Conservation (phyloP, 2,329 filamentous ascomycete genomes). For the Stachybotrys chartarum region DNA sequence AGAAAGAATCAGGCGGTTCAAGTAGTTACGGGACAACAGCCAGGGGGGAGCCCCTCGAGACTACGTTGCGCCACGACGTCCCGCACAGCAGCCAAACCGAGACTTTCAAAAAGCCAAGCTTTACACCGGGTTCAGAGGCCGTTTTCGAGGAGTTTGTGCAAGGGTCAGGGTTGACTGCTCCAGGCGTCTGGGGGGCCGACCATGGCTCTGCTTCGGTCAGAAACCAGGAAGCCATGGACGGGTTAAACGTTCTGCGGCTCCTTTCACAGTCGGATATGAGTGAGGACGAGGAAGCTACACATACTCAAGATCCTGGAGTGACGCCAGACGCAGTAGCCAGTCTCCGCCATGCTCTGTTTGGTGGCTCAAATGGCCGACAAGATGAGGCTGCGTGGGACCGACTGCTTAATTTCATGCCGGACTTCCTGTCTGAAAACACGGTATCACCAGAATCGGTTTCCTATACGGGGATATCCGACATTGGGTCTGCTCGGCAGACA, state of each 20-base stretch:
- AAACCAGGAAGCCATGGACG: constrained; percentile 22
- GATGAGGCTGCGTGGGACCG: constrained; percentile 29
- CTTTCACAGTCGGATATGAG: constrained; percentile 19
- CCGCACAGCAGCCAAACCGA: neutral
- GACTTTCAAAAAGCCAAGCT: neutral
- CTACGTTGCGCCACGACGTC: neutral
- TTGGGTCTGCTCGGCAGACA: constrained; percentile 27
- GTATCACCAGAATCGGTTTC: constrained; percentile 6
- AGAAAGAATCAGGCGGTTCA: constrained; percentile 9
- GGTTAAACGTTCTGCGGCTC: constrained; percentile 26
- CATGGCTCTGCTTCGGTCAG: neutral
- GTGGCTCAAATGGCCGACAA: constrained; percentile 1
- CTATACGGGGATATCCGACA: constrained; percentile 32
- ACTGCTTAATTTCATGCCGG: constrained; percentile 43
- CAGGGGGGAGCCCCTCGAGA: neutral
- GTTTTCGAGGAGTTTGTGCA: neutral
- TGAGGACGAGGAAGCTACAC: constrained; percentile 11
- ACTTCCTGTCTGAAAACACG: constrained; percentile 22
- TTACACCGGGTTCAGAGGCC: neutral
- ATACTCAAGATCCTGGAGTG: constrained; percentile 14
- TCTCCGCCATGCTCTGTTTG: constrained; percentile 32
- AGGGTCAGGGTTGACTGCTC: neutral
- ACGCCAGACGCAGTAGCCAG: constrained; percentile 20
- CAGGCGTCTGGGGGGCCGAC: neutral
- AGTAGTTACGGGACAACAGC: neutral